Conservation (phyloP, 176 grass and related monocot species). For the Aegilops bicornis region DNA sequence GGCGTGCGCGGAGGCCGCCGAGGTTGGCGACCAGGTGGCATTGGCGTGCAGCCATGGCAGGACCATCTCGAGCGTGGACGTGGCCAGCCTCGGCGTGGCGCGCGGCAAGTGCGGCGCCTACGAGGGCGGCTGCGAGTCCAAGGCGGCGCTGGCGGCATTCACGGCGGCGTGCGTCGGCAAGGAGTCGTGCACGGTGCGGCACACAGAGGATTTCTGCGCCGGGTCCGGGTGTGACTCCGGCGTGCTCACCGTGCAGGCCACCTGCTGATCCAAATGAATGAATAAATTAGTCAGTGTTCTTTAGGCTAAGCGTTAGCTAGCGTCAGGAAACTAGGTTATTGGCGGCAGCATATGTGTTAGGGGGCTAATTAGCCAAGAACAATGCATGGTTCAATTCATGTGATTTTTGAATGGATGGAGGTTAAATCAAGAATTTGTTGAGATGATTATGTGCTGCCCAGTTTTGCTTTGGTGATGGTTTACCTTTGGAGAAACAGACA, state of each 20-base stretch:
- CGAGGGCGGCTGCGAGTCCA: conserved; percentile 52
- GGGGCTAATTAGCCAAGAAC: not conserved
- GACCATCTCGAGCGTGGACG: conserved; percentile 48
- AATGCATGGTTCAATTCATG: not conserved
- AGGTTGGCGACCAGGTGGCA: conserved; percentile 31
- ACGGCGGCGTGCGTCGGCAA: conserved; percentile 40
- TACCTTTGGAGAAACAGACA: too few species aligned
- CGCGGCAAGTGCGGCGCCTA: conserved; percentile 51
- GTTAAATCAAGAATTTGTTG: not conserved
- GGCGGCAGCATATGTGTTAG: too few species aligned
- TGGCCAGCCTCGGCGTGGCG: conserved; percentile 43
- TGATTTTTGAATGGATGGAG: not conserved
- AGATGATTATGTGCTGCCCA: too few species aligned
- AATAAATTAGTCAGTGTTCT: not conserved
- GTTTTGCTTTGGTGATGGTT: too few species aligned
- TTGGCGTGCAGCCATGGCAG: conserved; percentile 46
- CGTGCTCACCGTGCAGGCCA: conserved; percentile 51
- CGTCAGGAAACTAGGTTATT: not conserved
- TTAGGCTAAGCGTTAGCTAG: not conserved
- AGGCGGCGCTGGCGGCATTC: conserved; percentile 34
- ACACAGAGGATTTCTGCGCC: conserved; percentile 7
- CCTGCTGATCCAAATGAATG: conserved; percentile 6
- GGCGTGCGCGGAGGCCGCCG: conserved; percentile 37
- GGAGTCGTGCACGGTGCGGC: conserved; percentile 27
- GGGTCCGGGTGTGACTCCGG: conserved; percentile 31